phyloP scores from a whole-genome alignment of 2,329 filamentous ascomycete genomes.

The Colletotrichum magnum region DNA sequence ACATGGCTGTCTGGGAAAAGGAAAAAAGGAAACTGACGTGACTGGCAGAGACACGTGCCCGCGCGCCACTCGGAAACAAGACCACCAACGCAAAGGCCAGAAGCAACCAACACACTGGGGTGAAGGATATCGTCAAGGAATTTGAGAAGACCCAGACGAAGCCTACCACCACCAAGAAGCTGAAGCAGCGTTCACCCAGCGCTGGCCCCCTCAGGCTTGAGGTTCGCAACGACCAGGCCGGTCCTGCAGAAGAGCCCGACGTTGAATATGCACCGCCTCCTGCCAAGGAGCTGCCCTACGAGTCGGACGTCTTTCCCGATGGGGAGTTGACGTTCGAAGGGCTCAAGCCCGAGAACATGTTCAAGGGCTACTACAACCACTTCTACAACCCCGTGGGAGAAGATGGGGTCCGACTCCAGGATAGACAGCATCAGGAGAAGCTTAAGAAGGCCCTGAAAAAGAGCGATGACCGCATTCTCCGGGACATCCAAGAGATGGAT shows the following conservation, averaged over 20 bases:
- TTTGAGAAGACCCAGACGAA: slow-evolving; percentile 74
- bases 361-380: slow-evolving; percentile 73
- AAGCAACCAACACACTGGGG: slow-evolving; percentile 75
- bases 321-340: slow-evolving; percentile 69
- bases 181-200: slow-evolving; percentile 69
- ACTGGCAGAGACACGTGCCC: slow-evolving; percentile 71
- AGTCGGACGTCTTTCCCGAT: slow-evolving; percentile 77
- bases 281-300: slow-evolving; percentile 75
- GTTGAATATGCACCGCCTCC: slow-evolving; percentile 91
- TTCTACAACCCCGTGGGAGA: slow-evolving; percentile 77
- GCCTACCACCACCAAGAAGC: slow-evolving; percentile 71
- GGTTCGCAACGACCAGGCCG: slow-evolving; percentile 68
- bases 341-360: slow-evolving; percentile 70
- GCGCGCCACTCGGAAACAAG: slow-evolving; percentile 91
- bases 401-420: slow-evolving; percentile 74
- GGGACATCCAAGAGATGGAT: slow-evolving; percentile 73
- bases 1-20: slow-evolving; percentile 30
- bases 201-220: slow-evolving; percentile 73
- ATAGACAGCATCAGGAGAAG: slow-evolving; percentile 71
- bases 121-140: slow-evolving; percentile 71
- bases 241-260: slow-evolving; percentile 73
- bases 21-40: slow-evolving; percentile 13
- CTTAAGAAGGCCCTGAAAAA: slow-evolving; percentile 66
- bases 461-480: slow-evolving; percentile 77
- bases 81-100: slow-evolving; percentile 93